phyloP scores from a whole-genome alignment of 768 basidiomycete species.

The Infundibulicybe gibba region DNA sequence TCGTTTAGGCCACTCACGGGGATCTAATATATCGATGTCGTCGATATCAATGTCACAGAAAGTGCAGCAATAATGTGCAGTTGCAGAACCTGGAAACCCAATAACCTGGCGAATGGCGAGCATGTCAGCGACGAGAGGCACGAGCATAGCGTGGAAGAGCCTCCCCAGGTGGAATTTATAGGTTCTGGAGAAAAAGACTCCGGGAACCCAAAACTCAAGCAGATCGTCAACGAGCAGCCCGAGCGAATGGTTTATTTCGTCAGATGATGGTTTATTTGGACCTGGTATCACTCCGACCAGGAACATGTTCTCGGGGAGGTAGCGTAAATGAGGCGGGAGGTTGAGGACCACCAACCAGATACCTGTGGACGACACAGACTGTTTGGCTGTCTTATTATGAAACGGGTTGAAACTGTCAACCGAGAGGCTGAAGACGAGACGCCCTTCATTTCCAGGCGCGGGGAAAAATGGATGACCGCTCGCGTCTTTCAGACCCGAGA shows the following conservation, averaged over 20 bases:
- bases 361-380: conserved; percentile 15
- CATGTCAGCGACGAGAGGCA: conserved; percentile 30
- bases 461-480: conserved; percentile 18
- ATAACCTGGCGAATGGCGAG: conserved; percentile 21
- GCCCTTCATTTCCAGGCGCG: conserved; percentile 8
- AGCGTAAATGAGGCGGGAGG: conserved; percentile 26
- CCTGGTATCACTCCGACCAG: conserved; percentile 38
- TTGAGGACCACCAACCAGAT: conserved; percentile 28
- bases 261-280: conserved; percentile 25
- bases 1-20: conserved; percentile 9
- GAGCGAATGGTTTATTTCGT: conserved; percentile 29
- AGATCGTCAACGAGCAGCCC: conserved; percentile 30
- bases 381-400: conserved; percentile 18
- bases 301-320: conserved; percentile 34
- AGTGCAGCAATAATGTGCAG: conserved; percentile 15
- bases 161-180: conserved; percentile 14
- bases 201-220: conserved; percentile 22
- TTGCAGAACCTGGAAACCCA: conserved; percentile 12
- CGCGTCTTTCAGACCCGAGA: conserved; percentile 12
- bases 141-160: conserved; percentile 18
- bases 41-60: conserved; percentile 15
- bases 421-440: conserved; percentile 18
- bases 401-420: conserved; percentile 25
- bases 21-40: conserved; percentile 16
- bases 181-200: conserved; percentile 23